These are phyloP conservation scores for Colletotrichum phormii DNA, from an alignment of 2,329 filamentous ascomycete species.

Conservation along the genomic window DNA sequence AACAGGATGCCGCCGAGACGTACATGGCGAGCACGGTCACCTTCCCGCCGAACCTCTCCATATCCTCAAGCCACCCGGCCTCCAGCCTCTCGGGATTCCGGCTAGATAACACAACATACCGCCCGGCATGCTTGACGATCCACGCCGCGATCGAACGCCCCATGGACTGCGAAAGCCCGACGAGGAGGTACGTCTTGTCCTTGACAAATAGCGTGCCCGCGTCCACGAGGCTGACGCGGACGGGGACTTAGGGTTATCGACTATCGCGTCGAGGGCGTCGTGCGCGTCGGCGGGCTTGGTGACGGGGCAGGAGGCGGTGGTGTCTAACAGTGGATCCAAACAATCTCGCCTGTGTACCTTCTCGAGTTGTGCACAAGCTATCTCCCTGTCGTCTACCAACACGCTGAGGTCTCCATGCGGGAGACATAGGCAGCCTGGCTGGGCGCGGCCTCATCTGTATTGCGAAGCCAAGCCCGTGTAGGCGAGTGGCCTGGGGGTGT, in stretches of 20 bases:
- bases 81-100: slow-evolving; percentile 43
- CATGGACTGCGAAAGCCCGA: slow-evolving; percentile 44
- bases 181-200: slow-evolving; percentile 46
- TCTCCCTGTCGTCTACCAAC: too few species aligned
- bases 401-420: too few species aligned
- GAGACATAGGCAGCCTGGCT: too few species aligned
- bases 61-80: slow-evolving; percentile 3
- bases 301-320: not conserved
- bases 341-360: too few species aligned
- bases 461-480: too few species aligned
- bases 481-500: too few species aligned
- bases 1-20: not conserved
- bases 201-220: slow-evolving; percentile 29
- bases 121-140: slow-evolving; percentile 49
- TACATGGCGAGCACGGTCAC: slow-evolving; percentile 2
- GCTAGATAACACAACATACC: slow-evolving; percentile 48
- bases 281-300: not conserved
- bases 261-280: not conserved
- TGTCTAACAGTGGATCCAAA: too few species aligned
- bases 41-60: not conserved
- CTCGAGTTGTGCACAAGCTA: too few species aligned
- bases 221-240: slow-evolving; percentile 1
- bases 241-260: not conserved
- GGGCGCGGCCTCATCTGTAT: too few species aligned
- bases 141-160: slow-evolving; percentile 49